These are phyloP conservation scores for Asterionellopsis glacialis DNA, from an alignment of 108 stramenopile species.

Conservation along the genomic window DNA sequence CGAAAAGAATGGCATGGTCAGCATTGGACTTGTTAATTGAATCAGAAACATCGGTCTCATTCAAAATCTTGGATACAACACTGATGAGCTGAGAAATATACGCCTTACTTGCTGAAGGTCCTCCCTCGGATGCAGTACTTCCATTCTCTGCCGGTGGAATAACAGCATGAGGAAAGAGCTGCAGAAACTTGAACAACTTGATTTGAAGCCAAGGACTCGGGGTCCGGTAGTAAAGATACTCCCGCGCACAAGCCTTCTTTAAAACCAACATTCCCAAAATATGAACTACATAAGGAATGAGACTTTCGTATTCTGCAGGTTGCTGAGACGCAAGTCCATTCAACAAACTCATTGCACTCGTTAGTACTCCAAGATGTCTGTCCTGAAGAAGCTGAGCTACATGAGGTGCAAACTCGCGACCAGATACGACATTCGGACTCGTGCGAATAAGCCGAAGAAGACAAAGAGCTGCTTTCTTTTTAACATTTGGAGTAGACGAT, in stretches of 20 bases:
- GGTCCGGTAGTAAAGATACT: slow-evolving; percentile 95
- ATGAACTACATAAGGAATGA: slow-evolving; percentile 89
- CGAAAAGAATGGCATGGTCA: slow-evolving; percentile 94
- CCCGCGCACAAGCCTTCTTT: slow-evolving; percentile 76
- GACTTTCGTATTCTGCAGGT: slow-evolving; percentile 68
- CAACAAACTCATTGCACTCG: slow-evolving; percentile 85
- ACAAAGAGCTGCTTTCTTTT: slow-evolving; percentile 95
- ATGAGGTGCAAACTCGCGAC: slow-evolving; percentile 84
- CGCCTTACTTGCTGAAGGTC: slow-evolving; percentile 25
- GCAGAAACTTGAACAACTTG: slow-evolving; percentile 90
- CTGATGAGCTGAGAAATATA: slow-evolving; percentile 76
- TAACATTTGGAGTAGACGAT: slow-evolving; percentile 79
- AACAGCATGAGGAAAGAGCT: slow-evolving; percentile 83
- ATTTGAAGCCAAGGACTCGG: slow-evolving; percentile 95
- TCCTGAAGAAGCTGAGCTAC: slow-evolving; percentile 86
- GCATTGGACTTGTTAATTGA: slow-evolving; percentile 98
- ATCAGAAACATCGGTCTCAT: slow-evolving; percentile 88
- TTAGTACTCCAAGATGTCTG: slow-evolving; percentile 87
- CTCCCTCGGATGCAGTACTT: neutral
- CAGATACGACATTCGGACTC: slow-evolving; percentile 79
- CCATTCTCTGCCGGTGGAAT: slow-evolving; percentile 35
- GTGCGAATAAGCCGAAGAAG: slow-evolving; percentile 85
- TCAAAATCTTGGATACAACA: slow-evolving; percentile 84
- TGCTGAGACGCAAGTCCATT: slow-evolving; percentile 81
- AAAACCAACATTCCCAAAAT: slow-evolving; percentile 87